A percentile compares a stretch with the other conserved stretches of the same genome.
phyloP scores from a whole-genome alignment of 2,329 filamentous ascomycete genomes.

The Xylariaceae sp. region DNA sequence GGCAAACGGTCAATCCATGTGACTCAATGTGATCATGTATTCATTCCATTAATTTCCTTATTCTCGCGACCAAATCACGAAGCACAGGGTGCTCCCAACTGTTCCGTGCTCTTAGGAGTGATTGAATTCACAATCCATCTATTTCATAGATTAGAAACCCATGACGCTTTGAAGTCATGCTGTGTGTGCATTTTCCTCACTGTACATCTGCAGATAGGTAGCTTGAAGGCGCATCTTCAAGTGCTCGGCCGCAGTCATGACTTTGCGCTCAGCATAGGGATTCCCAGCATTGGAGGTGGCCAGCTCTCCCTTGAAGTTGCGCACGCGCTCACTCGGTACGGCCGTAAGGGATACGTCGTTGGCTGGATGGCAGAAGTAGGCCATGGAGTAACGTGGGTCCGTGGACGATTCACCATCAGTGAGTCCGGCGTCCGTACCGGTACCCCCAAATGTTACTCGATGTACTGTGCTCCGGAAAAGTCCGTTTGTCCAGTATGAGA shows the following conservation, averaged over 20 bases:
- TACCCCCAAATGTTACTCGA: conserved; percentile 66
- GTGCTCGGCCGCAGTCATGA: conserved; percentile 60
- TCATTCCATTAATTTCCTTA: no score
- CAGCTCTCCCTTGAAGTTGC: conserved; percentile 30
- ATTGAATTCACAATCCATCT: background rate
- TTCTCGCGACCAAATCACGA: no score
- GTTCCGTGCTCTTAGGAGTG: no score
- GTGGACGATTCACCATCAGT: conserved; percentile 42
- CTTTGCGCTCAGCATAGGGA: conserved; percentile 47
- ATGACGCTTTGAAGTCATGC: background rate
- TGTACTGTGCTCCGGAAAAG: conserved; percentile 84
- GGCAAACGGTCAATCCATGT: no score
- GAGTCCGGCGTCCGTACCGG: conserved; percentile 29
- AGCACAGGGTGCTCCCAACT: no score
- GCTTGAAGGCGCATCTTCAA: conserved; percentile 55
- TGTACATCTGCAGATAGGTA: conserved; percentile 53
- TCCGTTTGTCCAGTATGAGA: conserved; percentile 86
- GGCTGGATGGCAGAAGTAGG: conserved; percentile 63
- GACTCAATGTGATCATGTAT: no score
- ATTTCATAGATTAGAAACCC: background rate
- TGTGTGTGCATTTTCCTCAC: conserved; percentile 27
- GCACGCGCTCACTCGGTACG: conserved; percentile 56
- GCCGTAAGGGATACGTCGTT: conserved; percentile 46
- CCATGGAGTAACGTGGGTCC: conserved; percentile 58
- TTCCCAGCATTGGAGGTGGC: conserved; percentile 32